Evolutionary conservation across 2,329 filamentous ascomycete species (phyloP), one percentile per base, ranked within the genome.

Genomic region (Nothopassalora personata): DNA sequence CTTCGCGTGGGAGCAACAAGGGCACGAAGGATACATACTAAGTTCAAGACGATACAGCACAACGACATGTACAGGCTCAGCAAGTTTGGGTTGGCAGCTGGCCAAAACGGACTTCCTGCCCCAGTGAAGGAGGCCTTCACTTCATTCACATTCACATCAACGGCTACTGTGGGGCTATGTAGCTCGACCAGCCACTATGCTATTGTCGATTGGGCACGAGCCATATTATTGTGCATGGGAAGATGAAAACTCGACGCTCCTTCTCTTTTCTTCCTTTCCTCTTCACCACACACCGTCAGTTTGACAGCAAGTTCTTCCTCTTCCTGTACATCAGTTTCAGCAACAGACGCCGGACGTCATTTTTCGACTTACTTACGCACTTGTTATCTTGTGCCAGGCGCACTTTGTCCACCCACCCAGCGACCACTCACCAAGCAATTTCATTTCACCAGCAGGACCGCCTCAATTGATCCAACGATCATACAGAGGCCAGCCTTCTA

Each of bases 141-240:
- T 52, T 57, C 55, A 46, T 34, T 53, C 27, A 53, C 34, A 43
- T 30, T 43, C 53, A 47, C 53, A 33, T 28, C 53, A 18, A 13
- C 28, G 19, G 30, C 45, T 48, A 28, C 19, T 43, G 52, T 23
- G 52, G 52, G 19, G 52, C 34, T 31, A 28, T n/a, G 18, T 27
- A 13, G 47, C 31, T 39, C 9, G 23, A 18, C 31, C 50, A 39
- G 49, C 49, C 49, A 30, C 49, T 34, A 33, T 34, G n/a, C 30
- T 30, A 52, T 52, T 52, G 49, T 52, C 10, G n/a, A 52, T 15
- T 1, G 13, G 49, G 49, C n/a, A 34, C 27, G 23, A 34, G 27
- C 33, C 27, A 19, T 52, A 19, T 13, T 33, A 52, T 52, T 52
- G 49, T 52, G 10, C 10, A 34, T 11, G 10, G 49, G 3, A 28